These are phyloP conservation scores for Backusella tuberculispora DNA, from an alignment of 192 early-diverging fungal species.

Conservation along the genomic window DNA sequence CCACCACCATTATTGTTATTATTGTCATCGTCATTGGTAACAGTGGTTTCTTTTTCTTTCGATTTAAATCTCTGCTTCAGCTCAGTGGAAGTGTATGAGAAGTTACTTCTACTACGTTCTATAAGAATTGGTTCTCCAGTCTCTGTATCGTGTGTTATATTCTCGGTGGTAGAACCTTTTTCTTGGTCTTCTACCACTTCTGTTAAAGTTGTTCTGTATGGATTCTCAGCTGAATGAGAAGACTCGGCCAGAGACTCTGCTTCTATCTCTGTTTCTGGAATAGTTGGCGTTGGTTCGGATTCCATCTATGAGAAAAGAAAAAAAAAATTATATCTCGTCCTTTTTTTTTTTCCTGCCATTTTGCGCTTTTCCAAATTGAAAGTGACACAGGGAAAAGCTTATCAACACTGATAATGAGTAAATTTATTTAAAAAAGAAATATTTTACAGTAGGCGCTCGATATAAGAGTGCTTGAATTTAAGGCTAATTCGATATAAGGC, in stretches of 20 bases:
- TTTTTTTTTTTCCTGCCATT: conserved; percentile 8
- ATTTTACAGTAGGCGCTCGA: no score
- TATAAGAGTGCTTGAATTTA: no score
- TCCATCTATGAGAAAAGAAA: neutral
- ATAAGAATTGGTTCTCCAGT: conserved; percentile 22
- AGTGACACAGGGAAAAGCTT: neutral
- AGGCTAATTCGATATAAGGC: no score
- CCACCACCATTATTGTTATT: conserved; percentile 23
- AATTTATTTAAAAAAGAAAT: conserved; percentile 5
- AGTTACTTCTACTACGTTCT: conserved; percentile 25
- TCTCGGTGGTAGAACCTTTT: neutral
- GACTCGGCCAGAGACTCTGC: neutral
- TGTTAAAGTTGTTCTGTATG: conserved; percentile 9
- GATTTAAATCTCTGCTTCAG: conserved; percentile 18
- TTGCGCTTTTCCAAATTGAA: neutral
- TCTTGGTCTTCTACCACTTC: neutral
- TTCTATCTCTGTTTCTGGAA: neutral
- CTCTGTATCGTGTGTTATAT: neutral
- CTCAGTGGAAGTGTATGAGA: conserved; percentile 21
- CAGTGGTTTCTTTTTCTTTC: neutral
- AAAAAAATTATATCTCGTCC: neutral
- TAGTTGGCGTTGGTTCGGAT: neutral
- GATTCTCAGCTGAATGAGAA: neutral
- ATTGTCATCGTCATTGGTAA: neutral
- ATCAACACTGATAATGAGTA: neutral